Base-by-base conservation (phyloP, 2,329 filamentous ascomycete species). In the Pseudogymnoascus sp. region DNA sequence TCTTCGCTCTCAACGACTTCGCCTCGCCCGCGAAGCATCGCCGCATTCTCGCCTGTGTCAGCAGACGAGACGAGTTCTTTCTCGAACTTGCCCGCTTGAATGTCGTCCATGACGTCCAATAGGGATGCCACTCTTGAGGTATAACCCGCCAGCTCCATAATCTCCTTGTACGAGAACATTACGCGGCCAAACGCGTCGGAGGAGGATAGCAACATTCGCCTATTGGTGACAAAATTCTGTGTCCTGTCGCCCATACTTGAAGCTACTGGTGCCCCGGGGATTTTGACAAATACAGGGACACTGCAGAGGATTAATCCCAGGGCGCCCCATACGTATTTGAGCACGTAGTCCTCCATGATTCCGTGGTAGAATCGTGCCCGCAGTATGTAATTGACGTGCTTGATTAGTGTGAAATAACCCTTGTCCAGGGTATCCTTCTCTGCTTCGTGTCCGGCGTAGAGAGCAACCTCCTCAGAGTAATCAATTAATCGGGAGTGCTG, bases 281-380 rank as follows among this genome's bases (percentile, higher is more conserved):
- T 82, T 74, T 93, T 93, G 79, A 99, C 89, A 74, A 99, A 99
- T 2, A 97, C 93, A 0, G 94, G 94, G 0, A 96, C 86, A 74
- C 91, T 95, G 79, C 94, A 99, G 8, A 99, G 85, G 65, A 96
- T 75, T 65, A 99, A 81, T 1, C 94, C 94, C 43, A 99, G 75
- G 2, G 94, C 93, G 39, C 94, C 94, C 94, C 94, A 99, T 76
- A 97, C 94, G 73, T 99, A 99, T 75, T 99, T 99, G 75, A 99
- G 96, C 62, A 97, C 91, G 74, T 97, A 99, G 74, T 99, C 94
- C 73, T 99, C 94, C 93, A 97, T 97, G 70, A 99, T 88, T n/a
- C 92, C 93, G 73, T 99, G 93, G 74, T 97, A 97, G 73, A 99
- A 89, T 57, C 94, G 85, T 64, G 90, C 82, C 38, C 92, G 84